These are phyloP conservation scores for Isabelozyma rhagii DNA, from an alignment of 805 yeast species.

Conservation along the genomic window DNA sequence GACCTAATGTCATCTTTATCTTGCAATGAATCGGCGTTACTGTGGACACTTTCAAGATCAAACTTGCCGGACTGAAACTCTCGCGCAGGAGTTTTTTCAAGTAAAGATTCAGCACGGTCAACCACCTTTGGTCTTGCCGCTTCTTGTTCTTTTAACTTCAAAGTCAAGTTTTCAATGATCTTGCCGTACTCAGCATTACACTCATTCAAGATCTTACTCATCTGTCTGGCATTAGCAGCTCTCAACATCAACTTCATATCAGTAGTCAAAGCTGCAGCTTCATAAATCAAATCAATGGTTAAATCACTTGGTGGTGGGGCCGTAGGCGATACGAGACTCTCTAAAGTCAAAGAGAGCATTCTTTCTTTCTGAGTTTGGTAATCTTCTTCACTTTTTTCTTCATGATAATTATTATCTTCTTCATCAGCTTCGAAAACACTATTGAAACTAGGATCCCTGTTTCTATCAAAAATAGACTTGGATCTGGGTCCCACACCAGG, in stretches of 20 bases:
- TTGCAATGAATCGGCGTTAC: not conserved
- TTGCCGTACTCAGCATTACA: constrained; percentile 25
- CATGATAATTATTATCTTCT: constrained; percentile 14
- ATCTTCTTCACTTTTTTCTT: constrained; percentile 15
- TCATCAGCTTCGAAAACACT: constrained; percentile 5
- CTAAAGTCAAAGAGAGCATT: constrained; percentile 42
- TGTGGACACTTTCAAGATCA: not conserved
- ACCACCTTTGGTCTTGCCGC: not conserved
- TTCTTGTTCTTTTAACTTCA: constrained; percentile 11
- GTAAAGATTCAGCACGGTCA: not conserved
- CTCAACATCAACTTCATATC: constrained; percentile 64
- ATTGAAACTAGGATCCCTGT: constrained; percentile 5
- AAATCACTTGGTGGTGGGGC: constrained; percentile 55
- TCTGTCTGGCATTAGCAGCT: constrained; percentile 51
- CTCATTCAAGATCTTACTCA: constrained; percentile 37
- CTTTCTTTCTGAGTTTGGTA: constrained; percentile 7
- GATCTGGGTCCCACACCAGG: constrained; percentile 26
- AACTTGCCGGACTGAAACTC: not conserved
- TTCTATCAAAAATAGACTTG: constrained; percentile 35
- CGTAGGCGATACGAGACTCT: constrained; percentile 53
- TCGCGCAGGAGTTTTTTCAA: not conserved
- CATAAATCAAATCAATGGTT: constrained; percentile 57
- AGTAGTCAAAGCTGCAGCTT: constrained; percentile 56
- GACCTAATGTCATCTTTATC: not conserved
- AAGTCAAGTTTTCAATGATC: constrained; percentile 19